These are phyloP conservation scores for Perilla frutescens DNA, from an alignment of 257 asterid genomes.

Conservation along the genomic window DNA sequence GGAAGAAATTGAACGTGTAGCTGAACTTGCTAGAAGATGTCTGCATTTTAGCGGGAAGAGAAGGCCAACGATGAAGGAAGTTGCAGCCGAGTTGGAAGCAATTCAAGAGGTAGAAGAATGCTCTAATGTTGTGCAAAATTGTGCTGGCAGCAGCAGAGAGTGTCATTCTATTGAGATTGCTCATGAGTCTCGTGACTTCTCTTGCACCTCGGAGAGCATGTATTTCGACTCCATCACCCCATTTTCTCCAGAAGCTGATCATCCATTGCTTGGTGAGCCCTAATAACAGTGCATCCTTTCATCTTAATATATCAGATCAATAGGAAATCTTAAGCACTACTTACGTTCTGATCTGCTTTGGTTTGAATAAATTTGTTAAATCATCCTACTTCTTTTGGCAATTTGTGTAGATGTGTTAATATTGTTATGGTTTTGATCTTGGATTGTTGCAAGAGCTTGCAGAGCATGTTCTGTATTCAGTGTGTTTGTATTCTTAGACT, in stretches of 20 bases:
- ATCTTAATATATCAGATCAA: neutral
- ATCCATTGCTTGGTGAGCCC: slow-evolving; percentile 6
- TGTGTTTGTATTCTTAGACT: neutral
- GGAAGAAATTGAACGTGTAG: slow-evolving; percentile 37
- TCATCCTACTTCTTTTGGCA: too few relatives aligned
- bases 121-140: neutral
- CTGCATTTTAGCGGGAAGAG: slow-evolving; percentile 40
- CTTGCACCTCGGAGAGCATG: slow-evolving; percentile 30
- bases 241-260: neutral
- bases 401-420: too few relatives aligned
- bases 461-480: neutral
- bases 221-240: slow-evolving; percentile 11
- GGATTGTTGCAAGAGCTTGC: neutral
- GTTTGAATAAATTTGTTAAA: too few relatives aligned
- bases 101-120: slow-evolving; percentile 16
- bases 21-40: slow-evolving; percentile 41
- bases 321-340: neutral
- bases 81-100: slow-evolving; percentile 39
- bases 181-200: slow-evolving; percentile 13
- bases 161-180: slow-evolving; percentile 19
- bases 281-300: neutral
- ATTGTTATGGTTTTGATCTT: neutral
- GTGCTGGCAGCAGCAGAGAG: neutral
- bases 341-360: neutral
- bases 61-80: slow-evolving; percentile 51